Conservation (phyloP, 257 asterid species). For the Nicotiana noctiflora region DNA sequence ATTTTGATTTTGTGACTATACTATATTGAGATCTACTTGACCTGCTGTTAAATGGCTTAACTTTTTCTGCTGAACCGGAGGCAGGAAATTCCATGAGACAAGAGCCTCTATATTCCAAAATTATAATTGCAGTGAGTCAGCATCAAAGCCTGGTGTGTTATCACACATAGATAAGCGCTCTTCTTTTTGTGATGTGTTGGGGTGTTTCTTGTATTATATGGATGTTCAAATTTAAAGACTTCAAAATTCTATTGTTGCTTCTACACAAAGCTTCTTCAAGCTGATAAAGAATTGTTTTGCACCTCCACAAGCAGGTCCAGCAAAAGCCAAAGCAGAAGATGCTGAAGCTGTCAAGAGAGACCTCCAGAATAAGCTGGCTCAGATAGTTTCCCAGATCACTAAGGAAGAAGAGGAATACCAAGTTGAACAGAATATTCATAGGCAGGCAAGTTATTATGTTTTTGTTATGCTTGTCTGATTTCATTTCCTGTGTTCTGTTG, state of each 20-base stretch:
- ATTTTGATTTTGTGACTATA: background rate
- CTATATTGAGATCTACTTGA: background rate
- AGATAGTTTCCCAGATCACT: conserved; percentile 29
- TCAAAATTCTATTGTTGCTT: background rate
- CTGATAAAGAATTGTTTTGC: conserved; percentile 5
- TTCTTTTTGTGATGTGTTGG: conserved; percentile 1
- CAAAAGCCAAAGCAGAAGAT: conserved; percentile 23
- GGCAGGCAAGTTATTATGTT: conserved; percentile 39
- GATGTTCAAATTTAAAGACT: background rate
- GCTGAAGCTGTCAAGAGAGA: conserved; percentile 23
- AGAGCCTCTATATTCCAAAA: conserved; percentile 22
- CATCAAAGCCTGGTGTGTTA: conserved; percentile 35
- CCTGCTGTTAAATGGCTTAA: background rate
- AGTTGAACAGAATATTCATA: conserved; percentile 40
- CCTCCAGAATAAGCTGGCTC: conserved; percentile 40
- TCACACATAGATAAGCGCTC: background rate
- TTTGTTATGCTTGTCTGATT: conserved; percentile 4
- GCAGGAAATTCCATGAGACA: conserved; percentile 62
- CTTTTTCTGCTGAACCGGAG: conserved; percentile 10
- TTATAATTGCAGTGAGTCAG: conserved; percentile 22
- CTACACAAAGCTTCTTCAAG: conserved; percentile 1
- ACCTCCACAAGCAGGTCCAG: conserved; percentile 30
- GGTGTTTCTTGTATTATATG: conserved; percentile 1
- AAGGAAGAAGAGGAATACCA: conserved; percentile 44
- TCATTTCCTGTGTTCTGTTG: background rate